These are phyloP conservation scores for Mangifera indica DNA, from an alignment of 345 rosid species.

Conservation along the genomic window DNA sequence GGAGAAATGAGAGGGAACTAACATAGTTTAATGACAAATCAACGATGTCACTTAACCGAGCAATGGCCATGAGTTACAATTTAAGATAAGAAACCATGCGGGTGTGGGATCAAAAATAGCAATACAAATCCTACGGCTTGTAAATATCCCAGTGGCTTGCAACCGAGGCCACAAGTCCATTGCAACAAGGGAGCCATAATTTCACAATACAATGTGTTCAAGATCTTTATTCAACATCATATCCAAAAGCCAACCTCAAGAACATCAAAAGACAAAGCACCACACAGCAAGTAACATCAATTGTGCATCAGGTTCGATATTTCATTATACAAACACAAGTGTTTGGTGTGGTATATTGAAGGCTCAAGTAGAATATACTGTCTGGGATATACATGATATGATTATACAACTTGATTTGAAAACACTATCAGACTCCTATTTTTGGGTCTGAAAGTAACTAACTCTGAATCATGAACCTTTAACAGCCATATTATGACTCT, in stretches of 20 bases:
- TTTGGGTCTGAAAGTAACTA: conserved; percentile 19
- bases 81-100: too few relatives aligned
- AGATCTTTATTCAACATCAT: not conserved
- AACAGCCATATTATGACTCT: not conserved
- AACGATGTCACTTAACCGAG: too few relatives aligned
- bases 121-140: too few relatives aligned
- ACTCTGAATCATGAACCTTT: not conserved
- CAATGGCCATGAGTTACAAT: too few relatives aligned
- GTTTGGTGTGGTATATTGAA: not conserved
- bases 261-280: not conserved
- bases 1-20: too few relatives aligned
- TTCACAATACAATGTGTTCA: not conserved
- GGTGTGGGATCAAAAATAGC: too few relatives aligned
- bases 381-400: not conserved
- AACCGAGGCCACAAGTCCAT: too few relatives aligned
- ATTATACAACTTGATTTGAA: conserved; percentile 3
- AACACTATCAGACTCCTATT: conserved; percentile 20
- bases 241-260: not conserved
- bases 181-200: not conserved
- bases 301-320: not conserved
- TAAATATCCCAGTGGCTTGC: too few relatives aligned
- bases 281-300: not conserved
- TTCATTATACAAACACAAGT: not conserved
- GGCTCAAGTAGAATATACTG: not conserved
- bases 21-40: too few relatives aligned